phyloP scores from a whole-genome alignment of 768 basidiomycete genomes.

The Termitomyces sp. region DNA sequence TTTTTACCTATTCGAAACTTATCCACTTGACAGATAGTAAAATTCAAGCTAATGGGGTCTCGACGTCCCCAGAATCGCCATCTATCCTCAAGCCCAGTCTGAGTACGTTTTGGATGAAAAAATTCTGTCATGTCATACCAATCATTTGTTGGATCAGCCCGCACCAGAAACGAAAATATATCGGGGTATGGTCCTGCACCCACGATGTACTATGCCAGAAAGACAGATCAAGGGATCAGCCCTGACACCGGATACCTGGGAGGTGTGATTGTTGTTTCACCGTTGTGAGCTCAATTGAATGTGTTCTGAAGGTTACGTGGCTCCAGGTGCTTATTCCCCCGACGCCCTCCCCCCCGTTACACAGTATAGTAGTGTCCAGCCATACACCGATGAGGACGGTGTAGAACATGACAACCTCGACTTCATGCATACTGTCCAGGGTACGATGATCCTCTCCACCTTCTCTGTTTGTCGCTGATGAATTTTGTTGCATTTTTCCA shows the following conservation, averaged over 20 bases:
- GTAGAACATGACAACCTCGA: background rate
- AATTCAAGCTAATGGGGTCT: background rate
- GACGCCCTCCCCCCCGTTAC: background rate
- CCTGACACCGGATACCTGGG: background rate
- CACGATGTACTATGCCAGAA: background rate
- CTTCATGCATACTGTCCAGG: background rate
- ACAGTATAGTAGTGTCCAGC: background rate
- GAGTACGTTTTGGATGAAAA: background rate
- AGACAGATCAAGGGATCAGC: background rate
- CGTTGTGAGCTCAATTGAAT: background rate
- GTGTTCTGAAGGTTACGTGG: background rate
- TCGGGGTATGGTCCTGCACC: background rate
- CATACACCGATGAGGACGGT: background rate
- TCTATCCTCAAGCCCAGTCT: background rate
- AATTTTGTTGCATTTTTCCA: too few species aligned
- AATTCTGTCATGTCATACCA: background rate
- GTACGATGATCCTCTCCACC: background rate
- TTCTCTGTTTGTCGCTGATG: background rate
- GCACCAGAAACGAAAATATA: background rate
- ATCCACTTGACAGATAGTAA: background rate
- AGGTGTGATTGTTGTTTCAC: background rate
- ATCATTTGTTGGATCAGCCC: background rate
- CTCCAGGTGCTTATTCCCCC: background rate
- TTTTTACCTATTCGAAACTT: background rate
- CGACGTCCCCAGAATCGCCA: background rate